A percentile compares a stretch with the other conserved stretches of the same genome.
Evolutionary conservation across 306 rosid species (phyloP).

Genomic region (Pyrus communis): DNA sequence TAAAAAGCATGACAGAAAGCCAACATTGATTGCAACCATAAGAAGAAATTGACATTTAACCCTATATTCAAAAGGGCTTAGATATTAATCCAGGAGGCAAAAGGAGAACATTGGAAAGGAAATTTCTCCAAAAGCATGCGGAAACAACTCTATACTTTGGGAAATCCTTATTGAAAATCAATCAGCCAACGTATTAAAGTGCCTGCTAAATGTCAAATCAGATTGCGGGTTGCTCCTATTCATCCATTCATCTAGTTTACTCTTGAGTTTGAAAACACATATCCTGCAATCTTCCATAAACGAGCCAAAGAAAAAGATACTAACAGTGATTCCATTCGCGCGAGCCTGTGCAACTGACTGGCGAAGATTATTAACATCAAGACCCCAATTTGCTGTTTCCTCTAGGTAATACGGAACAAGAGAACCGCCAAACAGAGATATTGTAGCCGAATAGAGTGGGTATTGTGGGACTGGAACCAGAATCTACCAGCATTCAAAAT

Average conservation of each 20-base stretch:
- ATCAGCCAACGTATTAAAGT: slow-evolving; percentile 10
- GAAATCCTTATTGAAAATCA: not conserved
- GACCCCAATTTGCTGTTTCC: slow-evolving; percentile 99
- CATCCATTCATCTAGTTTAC: slow-evolving; percentile 14
- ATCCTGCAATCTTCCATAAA: slow-evolving; percentile 7
- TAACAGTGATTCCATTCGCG: slow-evolving; percentile 66
- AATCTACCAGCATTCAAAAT: slow-evolving; percentile 39
- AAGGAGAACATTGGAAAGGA: not conserved
- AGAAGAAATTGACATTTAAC: not conserved
- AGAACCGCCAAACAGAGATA: slow-evolving; percentile 77
- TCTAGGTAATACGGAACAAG: slow-evolving; percentile 98
- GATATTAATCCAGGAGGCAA: not conserved
- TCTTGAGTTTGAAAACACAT: slow-evolving; percentile 5
- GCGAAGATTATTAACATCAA: slow-evolving; percentile 67
- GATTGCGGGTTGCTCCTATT: not conserved
- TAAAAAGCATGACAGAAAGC: not conserved
- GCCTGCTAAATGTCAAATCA: not conserved
- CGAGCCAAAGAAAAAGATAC: slow-evolving; percentile 26
- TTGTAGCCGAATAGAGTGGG: slow-evolving; percentile 97
- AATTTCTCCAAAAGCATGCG: not conserved
- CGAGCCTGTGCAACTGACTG: slow-evolving; percentile 69
- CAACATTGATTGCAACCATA: not conserved
- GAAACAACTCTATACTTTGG: not conserved
- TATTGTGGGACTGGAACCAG: slow-evolving; percentile 99
- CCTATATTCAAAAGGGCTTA: not conserved